Evolutionary conservation across 2,329 filamentous ascomycete genomes (phyloP), one percentile per base, ranked within the genome.

Genomic region (Didymella exigua): DNA sequence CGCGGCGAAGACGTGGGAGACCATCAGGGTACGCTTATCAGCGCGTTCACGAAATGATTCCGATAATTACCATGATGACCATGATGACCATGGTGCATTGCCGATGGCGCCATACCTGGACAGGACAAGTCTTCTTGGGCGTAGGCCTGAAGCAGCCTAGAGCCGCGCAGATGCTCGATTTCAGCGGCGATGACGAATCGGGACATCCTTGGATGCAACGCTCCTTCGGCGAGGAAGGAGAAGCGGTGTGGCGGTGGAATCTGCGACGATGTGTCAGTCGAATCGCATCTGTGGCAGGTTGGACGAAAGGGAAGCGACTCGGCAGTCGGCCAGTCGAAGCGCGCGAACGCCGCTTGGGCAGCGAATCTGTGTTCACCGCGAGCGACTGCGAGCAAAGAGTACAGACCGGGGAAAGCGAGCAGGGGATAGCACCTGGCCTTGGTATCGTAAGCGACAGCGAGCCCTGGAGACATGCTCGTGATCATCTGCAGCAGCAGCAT

Each of bases 11-110:
- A 47, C 33, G 33, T 37, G 36, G 49, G 13, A 41, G 37, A 41
- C 63, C 59, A 63, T 63, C 59, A 61, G 43, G 62, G 57, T 65
- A 29, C 51, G 51, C 57, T 61, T 61, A 56, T 58, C 61, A 56
- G 49, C 40, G 40, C 49, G 42, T 48, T 38, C 33, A 30, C 45
- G 29, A 59, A 55, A 53, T 56, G 58, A 53, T 50, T 52, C 59
- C 60, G 49, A 59, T 46, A n/a, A n/a, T n/a, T n/a, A 61, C 61
- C 60, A n/a, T n/a, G n/a, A n/a, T n/a, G n/a, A 21, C 33, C 16
- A 52, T 59, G 57, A 58, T 62, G 50, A 61, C 52, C 58, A 59
- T 54, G 54, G 54, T 56, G 61, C 56, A 23, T 58, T 57, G 60
- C 51, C 53, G 54, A 58, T 53, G 29, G 14, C 33, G 33, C 62